Percentiles rank a stretch among this genome's conserved stretches.
phyloP scores from a whole-genome alignment of 176 grass and related monocot species.

The Oryza brachyantha region DNA sequence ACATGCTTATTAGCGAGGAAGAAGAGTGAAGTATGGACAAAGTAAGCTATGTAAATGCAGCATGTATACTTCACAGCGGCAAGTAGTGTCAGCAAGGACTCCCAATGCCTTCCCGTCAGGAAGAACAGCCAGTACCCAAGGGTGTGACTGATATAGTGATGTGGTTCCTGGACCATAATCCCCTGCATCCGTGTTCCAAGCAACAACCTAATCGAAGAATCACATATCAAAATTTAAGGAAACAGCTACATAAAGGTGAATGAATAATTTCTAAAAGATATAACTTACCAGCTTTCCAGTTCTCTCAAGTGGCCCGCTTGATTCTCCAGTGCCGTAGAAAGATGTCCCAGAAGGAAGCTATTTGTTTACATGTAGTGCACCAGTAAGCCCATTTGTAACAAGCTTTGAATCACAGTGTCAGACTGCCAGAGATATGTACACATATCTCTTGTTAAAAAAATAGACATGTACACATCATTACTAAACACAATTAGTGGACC shows the following conservation, averaged over 20 bases:
- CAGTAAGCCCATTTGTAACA: constrained; percentile 10
- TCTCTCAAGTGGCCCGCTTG: constrained; percentile 81
- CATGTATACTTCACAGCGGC: constrained; percentile 60
- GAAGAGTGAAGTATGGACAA: neutral
- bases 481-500: neutral
- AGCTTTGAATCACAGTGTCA: neutral
- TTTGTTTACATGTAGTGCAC: neutral
- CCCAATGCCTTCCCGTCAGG: constrained; percentile 79
- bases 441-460: neutral
- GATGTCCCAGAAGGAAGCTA: constrained; percentile 85
- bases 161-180: constrained; percentile 76
- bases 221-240: neutral
- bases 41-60: constrained; percentile 13
- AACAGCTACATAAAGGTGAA: constrained; percentile 1
- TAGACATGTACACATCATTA: neutral
- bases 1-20: neutral
- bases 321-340: constrained; percentile 94
- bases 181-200: constrained; percentile 96
- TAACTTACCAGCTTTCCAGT: constrained; percentile 74
- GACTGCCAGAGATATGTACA: neutral
- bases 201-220: constrained; percentile 56
- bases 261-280: constrained; percentile 13
- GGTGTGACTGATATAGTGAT: constrained; percentile 91
- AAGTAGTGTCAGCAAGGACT: constrained; percentile 84
- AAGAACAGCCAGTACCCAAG: constrained; percentile 85